Evolutionary conservation across 2,329 filamentous ascomycete genomes (phyloP).

Genomic region (Fusarium veterinarium): DNA sequence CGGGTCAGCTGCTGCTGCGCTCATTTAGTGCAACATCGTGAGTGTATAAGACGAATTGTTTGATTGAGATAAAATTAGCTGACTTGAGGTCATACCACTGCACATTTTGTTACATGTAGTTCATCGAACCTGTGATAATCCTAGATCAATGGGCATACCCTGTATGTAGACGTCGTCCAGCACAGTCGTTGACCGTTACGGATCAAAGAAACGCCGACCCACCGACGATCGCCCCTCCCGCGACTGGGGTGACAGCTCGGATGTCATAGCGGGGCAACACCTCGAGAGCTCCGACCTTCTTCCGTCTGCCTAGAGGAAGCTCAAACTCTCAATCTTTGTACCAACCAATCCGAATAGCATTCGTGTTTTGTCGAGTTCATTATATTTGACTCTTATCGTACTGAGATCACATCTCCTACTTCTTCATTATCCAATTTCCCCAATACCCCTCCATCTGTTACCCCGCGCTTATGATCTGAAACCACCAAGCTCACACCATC

Average conservation of each 20-base stretch:
- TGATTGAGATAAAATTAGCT: neutral
- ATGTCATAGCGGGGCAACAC: conserved; percentile 45
- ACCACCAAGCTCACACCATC: conserved; percentile 30
- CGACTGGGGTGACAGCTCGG: conserved; percentile 21
- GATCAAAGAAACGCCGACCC: conserved; percentile 16
- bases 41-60: neutral
- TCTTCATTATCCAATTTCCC: neutral
- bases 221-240: conserved; percentile 1
- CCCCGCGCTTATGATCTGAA: conserved; percentile 40
- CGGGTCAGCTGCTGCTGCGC: fast-evolving
- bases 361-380: conserved; percentile 20
- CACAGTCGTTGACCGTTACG: neutral
- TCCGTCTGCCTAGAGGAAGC: conserved; percentile 42
- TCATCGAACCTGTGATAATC: too few species aligned
- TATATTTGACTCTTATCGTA: neutral
- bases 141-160: neutral
- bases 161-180: neutral
- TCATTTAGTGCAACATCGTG: fast-evolving
- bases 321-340: conserved; percentile 23
- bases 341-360: conserved; percentile 16
- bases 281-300: conserved; percentile 43
- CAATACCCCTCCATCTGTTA: neutral
- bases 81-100: neutral
- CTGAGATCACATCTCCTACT: neutral
- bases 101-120: neutral